A percentile compares a stretch with the other conserved stretches of the same genome.
These are phyloP conservation scores for Singerocomus rubriflavus DNA, from an alignment of 1,284 basidiomycete species.

Conservation along the genomic window DNA sequence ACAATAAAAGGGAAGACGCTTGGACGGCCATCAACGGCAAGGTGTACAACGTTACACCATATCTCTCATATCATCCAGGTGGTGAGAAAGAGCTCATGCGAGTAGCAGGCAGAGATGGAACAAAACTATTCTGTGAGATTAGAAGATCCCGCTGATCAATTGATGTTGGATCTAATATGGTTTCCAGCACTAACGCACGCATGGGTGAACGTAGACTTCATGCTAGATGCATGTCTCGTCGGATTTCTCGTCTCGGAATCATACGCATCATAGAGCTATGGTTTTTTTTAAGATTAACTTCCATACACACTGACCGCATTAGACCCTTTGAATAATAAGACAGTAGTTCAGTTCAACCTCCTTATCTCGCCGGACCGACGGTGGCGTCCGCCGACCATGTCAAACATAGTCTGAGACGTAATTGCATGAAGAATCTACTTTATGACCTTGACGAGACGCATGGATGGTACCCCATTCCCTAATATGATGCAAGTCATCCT, in stretches of 20 bases:
- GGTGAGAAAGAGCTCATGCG: slow-evolving; percentile 94
- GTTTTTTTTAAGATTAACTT: background rate
- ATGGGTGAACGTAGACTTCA: slow-evolving; percentile 94
- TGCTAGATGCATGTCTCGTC: slow-evolving; percentile 89
- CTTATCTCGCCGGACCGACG: background rate
- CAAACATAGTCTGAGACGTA: background rate
- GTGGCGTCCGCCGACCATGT: background rate
- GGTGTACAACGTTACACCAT: slow-evolving; percentile 96
- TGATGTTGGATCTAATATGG: slow-evolving; percentile 3
- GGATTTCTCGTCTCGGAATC: slow-evolving; percentile 80
- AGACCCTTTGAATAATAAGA: background rate
- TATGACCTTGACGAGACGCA: background rate
- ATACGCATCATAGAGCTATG: slow-evolving; percentile 31
- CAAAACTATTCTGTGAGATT: slow-evolving; percentile 83
- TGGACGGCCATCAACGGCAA: slow-evolving; percentile 94
- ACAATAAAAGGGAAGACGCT: slow-evolving; percentile 83
- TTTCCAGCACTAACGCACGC: slow-evolving; percentile 48
- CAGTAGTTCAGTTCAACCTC: background rate
- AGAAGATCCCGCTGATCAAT: background rate
- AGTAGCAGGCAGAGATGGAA: slow-evolving; percentile 93
- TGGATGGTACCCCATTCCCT: background rate
- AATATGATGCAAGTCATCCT: slow-evolving; percentile 5
- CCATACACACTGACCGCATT: background rate
- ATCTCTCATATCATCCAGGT: slow-evolving; percentile 91
- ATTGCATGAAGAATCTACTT: background rate